phyloP scores from a whole-genome alignment of 164 flowering plant species.

The Dillenia suffruticosa region DNA sequence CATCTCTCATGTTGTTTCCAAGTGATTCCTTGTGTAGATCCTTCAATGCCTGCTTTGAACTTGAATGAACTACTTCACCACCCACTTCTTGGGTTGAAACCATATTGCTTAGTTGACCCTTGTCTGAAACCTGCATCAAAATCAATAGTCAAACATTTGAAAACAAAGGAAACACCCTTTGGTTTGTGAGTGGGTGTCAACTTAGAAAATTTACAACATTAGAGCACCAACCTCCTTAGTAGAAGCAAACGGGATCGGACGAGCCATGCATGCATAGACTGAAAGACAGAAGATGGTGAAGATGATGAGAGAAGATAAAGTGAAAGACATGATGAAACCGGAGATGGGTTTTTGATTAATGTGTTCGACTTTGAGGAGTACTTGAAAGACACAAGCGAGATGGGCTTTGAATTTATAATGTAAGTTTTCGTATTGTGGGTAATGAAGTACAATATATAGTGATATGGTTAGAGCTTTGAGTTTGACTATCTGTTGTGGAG shows the following conservation, averaged over 20 bases:
- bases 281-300: slow-evolving; percentile 25
- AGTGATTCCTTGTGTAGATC: not conserved
- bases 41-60: not conserved
- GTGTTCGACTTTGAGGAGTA: no score
- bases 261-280: slow-evolving; percentile 33
- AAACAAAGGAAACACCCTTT: not conserved
- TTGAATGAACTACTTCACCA: not conserved
- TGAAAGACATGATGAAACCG: slow-evolving; percentile 16
- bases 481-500: no score
- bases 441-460: no score
- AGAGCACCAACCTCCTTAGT: slow-evolving; percentile 23
- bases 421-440: no score
- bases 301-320: slow-evolving; percentile 19
- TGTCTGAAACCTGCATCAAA: no score
- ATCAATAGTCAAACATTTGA: no score
- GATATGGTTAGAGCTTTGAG: no score
- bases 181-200: not conserved
- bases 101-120: no score
- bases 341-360: no score
- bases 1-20: not conserved
- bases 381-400: no score
- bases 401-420: no score
- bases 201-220: not conserved
- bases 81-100: no score
- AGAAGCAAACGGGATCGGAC: slow-evolving; percentile 14